Conservation (phyloP, 2,329 filamentous ascomycete species). For the Neophaeococcomyces aloes region DNA sequence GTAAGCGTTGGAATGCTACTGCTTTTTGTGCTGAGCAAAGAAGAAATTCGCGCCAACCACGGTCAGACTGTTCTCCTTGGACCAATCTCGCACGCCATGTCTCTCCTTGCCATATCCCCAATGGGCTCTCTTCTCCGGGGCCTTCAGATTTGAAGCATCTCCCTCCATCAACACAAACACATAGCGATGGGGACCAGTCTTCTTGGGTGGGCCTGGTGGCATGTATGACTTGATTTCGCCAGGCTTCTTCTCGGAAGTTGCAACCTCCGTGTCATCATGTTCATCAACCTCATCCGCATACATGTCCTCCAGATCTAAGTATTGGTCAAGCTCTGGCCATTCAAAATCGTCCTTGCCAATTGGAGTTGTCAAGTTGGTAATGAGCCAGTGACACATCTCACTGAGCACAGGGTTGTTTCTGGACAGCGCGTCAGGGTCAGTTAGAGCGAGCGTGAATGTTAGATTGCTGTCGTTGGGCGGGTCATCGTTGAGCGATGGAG, state of each 20-base stretch:
- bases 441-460: constrained; percentile 41
- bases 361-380: constrained; percentile 22
- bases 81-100: constrained; percentile 37
- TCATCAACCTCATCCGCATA: neutral
- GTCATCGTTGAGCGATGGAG: constrained; percentile 12
- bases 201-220: constrained; percentile 43
- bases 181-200: constrained; percentile 49
- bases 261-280: neutral
- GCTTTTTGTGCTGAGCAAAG: constrained; percentile 23
- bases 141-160: constrained; percentile 30
- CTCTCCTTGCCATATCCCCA: constrained; percentile 44
- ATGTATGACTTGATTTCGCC: constrained; percentile 41
- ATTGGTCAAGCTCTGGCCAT: neutral
- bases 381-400: constrained; percentile 49
- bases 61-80: constrained; percentile 23
- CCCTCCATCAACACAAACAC: constrained; percentile 43
- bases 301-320: neutral
- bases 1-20: too few species aligned
- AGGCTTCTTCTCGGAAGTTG: constrained; percentile 11
- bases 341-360: constrained; percentile 4
- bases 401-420: constrained; percentile 44
- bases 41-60: constrained; percentile 26
- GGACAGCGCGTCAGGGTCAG: constrained; percentile 49
- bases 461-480: constrained; percentile 22
- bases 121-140: constrained; percentile 35